A percentile compares a stretch with the other conserved stretches of the same genome.
Evolutionary conservation across 1,139 yeast species (phyloP).

Genomic region (Pichia sp.): DNA sequence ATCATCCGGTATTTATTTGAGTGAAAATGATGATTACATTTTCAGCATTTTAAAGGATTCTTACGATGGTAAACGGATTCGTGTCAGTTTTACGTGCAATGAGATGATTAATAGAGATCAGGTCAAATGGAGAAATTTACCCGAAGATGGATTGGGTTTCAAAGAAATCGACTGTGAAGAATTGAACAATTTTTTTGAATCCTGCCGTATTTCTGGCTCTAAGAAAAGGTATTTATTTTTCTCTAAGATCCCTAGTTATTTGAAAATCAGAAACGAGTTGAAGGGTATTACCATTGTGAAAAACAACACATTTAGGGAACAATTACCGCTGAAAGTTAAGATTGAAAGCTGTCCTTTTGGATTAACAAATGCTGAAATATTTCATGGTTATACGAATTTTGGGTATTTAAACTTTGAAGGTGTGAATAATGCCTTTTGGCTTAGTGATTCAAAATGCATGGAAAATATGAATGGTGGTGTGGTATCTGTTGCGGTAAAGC

Average conservation of each 20-base stretch:
- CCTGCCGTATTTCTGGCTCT: not conserved
- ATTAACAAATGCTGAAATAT: constrained; percentile 48
- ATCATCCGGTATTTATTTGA: not conserved
- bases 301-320: not conserved
- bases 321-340: constrained; percentile 16
- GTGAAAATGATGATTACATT: constrained; percentile 1
- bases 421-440: constrained; percentile 24
- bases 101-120: constrained; percentile 6
- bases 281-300: constrained; percentile 2
- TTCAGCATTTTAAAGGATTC: constrained; percentile 4
- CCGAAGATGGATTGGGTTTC: not conserved
- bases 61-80: not conserved
- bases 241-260: not conserved
- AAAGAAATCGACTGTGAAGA: constrained; percentile 4
- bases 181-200: constrained; percentile 3
- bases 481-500: constrained; percentile 21
- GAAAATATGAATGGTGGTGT: constrained; percentile 63
- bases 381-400: constrained; percentile 36
- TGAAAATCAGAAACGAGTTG: constrained; percentile 1
- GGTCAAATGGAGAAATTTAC: constrained; percentile 3
- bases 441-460: constrained; percentile 47
- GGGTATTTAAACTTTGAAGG: constrained; percentile 38
- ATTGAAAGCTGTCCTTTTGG: constrained; percentile 47
- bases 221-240: not conserved
- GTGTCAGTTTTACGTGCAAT: constrained; percentile 3